Conservation (phyloP, 768 basidiomycete species). For the Melanogaster broomeanus region DNA sequence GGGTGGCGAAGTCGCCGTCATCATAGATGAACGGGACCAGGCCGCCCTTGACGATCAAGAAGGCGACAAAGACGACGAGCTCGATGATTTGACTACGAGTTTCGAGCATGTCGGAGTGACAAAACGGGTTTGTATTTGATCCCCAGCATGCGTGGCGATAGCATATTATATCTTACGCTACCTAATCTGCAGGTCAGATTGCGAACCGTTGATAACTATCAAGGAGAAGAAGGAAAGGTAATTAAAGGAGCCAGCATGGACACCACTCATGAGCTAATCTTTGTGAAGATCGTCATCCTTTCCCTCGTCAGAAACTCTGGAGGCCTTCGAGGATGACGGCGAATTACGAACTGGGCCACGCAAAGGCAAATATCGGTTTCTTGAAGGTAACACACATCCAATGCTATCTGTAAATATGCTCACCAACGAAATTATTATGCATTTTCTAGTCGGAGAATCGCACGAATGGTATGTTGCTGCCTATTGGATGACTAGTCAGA, state of each 20-base stretch:
- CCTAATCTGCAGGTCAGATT: slow-evolving; percentile 52
- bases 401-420: neutral
- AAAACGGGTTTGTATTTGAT: slow-evolving; percentile 44
- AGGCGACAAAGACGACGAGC: slow-evolving; percentile 36
- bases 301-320: slow-evolving; percentile 76
- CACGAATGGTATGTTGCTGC: slow-evolving; percentile 46
- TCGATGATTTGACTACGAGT: slow-evolving; percentile 14
- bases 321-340: slow-evolving; percentile 37
- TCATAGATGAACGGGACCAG: slow-evolving; percentile 71
- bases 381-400: slow-evolving; percentile 51
- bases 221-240: slow-evolving; percentile 71
- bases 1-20: slow-evolving; percentile 51
- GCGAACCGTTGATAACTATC: slow-evolving; percentile 78
- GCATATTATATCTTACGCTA: neutral
- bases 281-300: slow-evolving; percentile 62
- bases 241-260: neutral
- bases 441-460: slow-evolving; percentile 54
- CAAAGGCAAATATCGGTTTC: slow-evolving; percentile 61
- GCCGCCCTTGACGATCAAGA: slow-evolving; percentile 58
- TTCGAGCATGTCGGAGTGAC: slow-evolving; percentile 54
- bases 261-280: neutral
- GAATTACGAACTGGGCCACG: slow-evolving; percentile 18
- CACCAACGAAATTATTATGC: neutral
- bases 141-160: neutral
- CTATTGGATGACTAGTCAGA: too few species aligned